phyloP scores from a whole-genome alignment of 2,329 filamentous ascomycete species.

The Teratosphaeria nubilosa region DNA sequence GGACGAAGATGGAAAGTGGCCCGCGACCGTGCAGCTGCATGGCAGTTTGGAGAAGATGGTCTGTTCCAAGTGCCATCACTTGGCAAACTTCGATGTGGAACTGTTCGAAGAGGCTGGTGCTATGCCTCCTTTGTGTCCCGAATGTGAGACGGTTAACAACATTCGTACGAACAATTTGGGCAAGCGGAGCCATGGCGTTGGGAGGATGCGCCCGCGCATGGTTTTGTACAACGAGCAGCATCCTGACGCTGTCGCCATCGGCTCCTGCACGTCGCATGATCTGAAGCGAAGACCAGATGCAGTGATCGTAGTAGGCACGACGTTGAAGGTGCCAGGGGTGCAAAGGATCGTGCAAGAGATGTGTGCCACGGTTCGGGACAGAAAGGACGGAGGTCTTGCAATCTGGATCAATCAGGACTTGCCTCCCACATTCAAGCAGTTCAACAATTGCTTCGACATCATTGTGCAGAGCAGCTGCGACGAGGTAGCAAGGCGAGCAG shows the following conservation, averaged over 20 bases:
- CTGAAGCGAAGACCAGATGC: constrained; percentile 79
- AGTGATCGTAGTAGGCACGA: constrained; percentile 89
- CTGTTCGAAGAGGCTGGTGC: constrained; percentile 58
- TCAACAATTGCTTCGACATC: constrained; percentile 89
- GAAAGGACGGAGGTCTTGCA: constrained; percentile 67
- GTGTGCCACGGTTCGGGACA: constrained; percentile 73
- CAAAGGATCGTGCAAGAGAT: constrained; percentile 82
- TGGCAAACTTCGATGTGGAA: constrained; percentile 64
- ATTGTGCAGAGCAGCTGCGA: constrained; percentile 82
- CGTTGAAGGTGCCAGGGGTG: constrained; percentile 88
- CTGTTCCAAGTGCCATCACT: constrained; percentile 78
- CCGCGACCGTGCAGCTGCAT: constrained; percentile 83
- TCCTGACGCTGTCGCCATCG: constrained; percentile 92
- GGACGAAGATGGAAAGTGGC: constrained; percentile 71
- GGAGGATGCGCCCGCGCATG: constrained; percentile 79
- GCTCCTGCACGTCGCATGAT: constrained; percentile 78
- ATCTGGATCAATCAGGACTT: constrained; percentile 92
- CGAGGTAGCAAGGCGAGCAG: constrained; percentile 66
- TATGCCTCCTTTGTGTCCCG: constrained; percentile 67
- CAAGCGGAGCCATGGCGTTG: constrained; percentile 88
- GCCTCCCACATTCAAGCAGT: constrained; percentile 69
- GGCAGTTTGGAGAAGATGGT: constrained; percentile 93
- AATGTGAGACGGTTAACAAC: constrained; percentile 64
- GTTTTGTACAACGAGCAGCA: constrained; percentile 97
- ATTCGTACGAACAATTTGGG: constrained; percentile 66